Conservation (phyloP, 345 rosid species). For the Aethionema arabicum region DNA sequence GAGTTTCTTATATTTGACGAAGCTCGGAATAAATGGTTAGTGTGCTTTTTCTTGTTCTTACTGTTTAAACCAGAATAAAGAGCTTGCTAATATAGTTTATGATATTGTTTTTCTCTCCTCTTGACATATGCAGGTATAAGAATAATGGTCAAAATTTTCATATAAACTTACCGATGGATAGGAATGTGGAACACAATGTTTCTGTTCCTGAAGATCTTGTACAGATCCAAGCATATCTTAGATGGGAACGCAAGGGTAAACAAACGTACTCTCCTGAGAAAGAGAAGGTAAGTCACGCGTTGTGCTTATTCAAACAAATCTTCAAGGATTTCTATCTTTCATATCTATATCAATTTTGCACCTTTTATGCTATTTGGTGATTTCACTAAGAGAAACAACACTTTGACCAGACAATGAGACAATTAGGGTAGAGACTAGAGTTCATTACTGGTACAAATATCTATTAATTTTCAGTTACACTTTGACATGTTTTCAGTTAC, state of each 20-base stretch:
- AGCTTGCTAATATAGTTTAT: constrained; percentile 15
- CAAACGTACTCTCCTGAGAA: constrained; percentile 71
- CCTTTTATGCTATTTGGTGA: constrained; percentile 20
- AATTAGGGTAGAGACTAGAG: constrained; percentile 19
- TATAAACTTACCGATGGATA: constrained; percentile 58
- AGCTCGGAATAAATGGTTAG: constrained; percentile 81
- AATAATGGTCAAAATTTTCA: constrained; percentile 81
- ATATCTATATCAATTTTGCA: constrained; percentile 14
- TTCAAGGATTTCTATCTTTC: constrained; percentile 10
- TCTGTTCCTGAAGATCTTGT: constrained; percentile 94
- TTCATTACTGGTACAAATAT: constrained; percentile 10
- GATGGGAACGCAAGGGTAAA: constrained; percentile 99
- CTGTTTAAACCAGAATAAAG: constrained; percentile 8
- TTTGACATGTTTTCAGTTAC: constrained; percentile 14
- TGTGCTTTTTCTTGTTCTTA: constrained; percentile 23
- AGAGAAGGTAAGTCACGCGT: constrained; percentile 38
- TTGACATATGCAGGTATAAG: constrained; percentile 65
- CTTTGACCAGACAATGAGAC: constrained; percentile 17
- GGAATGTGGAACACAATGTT: constrained; percentile 43
- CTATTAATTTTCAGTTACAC: constrained; percentile 17
- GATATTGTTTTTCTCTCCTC: constrained; percentile 18
- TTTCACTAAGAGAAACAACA: constrained; percentile 21
- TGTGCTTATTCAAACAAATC: constrained; percentile 14
- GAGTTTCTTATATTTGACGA: constrained; percentile 93
- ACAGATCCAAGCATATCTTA: constrained; percentile 83